A percentile compares a stretch with the other conserved stretches of the same genome.
Evolutionary conservation across 768 basidiomycete genomes (phyloP).

Genomic region (Neoboletus subvelutipes): DNA sequence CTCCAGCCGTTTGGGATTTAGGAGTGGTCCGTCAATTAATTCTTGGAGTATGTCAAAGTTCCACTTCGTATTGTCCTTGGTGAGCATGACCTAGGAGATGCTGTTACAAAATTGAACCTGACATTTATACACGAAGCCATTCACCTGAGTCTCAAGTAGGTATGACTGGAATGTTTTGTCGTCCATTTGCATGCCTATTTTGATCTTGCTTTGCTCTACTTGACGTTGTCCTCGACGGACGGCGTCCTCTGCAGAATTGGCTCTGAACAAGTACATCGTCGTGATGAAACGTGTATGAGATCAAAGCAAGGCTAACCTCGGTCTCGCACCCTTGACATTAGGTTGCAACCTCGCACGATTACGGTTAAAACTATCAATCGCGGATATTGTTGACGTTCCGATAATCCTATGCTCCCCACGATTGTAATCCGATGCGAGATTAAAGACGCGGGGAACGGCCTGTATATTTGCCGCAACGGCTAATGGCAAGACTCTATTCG

Average conservation of each 20-base stretch:
- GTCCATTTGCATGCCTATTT: conserved; percentile 92
- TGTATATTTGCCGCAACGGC: conserved; percentile 82
- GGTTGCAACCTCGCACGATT: conserved; percentile 75
- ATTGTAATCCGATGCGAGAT: conserved; percentile 78
- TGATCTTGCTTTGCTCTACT: conserved; percentile 86
- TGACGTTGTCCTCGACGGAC: conserved; percentile 86
- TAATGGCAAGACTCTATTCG: conserved; percentile 83
- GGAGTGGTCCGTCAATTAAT: conserved; percentile 86
- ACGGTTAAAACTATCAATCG: conserved; percentile 93
- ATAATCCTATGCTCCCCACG: conserved; percentile 75
- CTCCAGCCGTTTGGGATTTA: conserved; percentile 90
- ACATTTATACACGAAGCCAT: conserved; percentile 7
- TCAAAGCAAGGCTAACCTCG: conserved; percentile 47
- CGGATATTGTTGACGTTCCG: conserved; percentile 80
- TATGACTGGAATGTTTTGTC: conserved; percentile 86
- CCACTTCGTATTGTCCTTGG: conserved; percentile 91
- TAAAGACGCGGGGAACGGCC: conserved; percentile 82
- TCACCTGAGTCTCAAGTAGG: conserved; percentile 84
- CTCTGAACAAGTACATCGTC: conserved; percentile 39
- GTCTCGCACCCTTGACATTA: conserved; percentile 54
- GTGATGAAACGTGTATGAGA: background rate
- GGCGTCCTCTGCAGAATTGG: conserved; percentile 82
- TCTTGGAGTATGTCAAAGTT: conserved; percentile 87
- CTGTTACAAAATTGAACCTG: background rate
- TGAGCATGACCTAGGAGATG: conserved; percentile 66